Percentiles rank a stretch among this genome's conserved stretches.
These are phyloP conservation scores for Immersiella caudata DNA, from an alignment of 495 filamentous ascomycete species.

Conservation along the genomic window DNA sequence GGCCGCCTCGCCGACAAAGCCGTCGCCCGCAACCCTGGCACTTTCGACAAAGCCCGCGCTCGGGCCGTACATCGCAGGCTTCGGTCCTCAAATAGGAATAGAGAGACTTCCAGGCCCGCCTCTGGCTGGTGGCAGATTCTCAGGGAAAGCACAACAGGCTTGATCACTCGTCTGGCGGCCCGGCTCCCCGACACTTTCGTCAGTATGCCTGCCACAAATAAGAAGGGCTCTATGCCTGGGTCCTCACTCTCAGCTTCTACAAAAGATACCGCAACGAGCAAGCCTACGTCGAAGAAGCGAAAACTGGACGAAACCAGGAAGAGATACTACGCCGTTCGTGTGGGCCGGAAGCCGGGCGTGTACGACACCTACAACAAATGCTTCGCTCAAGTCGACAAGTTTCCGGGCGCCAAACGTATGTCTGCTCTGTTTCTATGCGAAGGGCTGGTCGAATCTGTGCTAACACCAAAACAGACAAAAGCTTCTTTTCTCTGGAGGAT, in stretches of 20 bases:
- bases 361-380: constrained; percentile 85
- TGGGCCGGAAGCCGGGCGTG: constrained; percentile 78
- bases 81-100: not conserved
- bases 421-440: constrained; percentile 30
- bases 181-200: not conserved
- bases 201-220: constrained; percentile 11
- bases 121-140: not conserved
- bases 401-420: constrained; percentile 81
- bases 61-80: not conserved
- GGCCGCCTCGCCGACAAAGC: constrained; percentile 5
- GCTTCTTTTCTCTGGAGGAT: constrained; percentile 73
- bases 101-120: not conserved
- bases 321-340: constrained; percentile 88
- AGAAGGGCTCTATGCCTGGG: not conserved
- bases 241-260: not conserved
- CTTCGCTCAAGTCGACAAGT: constrained; percentile 77
- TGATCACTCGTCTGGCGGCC: not conserved
- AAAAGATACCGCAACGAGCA: not conserved
- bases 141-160: not conserved
- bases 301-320: constrained; percentile 43
- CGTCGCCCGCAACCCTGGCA: not conserved
- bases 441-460: not conserved
- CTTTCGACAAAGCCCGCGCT: not conserved
- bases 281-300: constrained; percentile 40
- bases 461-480: constrained; percentile 65